Percentiles rank a stretch among this genome's conserved stretches.
Evolutionary conservation across 2,329 filamentous ascomycete species (phyloP).

Genomic region (Lachnellula subtilissima): DNA sequence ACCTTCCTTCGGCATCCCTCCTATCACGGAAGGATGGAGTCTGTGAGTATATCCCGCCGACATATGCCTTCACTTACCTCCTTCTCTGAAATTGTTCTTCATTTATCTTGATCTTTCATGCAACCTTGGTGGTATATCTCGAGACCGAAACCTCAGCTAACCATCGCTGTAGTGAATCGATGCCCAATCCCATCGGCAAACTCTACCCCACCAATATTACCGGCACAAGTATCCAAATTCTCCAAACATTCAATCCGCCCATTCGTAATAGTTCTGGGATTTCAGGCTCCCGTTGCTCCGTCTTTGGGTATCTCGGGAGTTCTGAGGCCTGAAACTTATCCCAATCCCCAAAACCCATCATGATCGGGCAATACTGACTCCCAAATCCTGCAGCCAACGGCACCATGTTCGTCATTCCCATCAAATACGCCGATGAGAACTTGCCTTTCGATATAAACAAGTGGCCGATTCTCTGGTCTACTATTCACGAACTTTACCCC

Average conservation of each 20-base stretch:
- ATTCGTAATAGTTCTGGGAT: no score
- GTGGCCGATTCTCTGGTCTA: conserved; percentile 46
- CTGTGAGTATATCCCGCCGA: not conserved
- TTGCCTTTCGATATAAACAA: conserved; percentile 16
- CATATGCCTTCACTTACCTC: no score
- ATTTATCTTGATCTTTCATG: not conserved
- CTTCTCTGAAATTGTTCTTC: not conserved
- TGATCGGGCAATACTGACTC: no score
- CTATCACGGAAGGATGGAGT: not conserved
- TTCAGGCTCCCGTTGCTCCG: no score
- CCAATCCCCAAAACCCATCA: no score
- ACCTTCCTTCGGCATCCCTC: not conserved
- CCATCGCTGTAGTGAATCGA: conserved; percentile 10
- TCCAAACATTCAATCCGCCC: no score
- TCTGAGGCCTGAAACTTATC: no score
- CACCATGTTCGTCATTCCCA: conserved; percentile 48
- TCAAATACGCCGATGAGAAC: conserved; percentile 34
- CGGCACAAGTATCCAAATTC: conserved; percentile 33
- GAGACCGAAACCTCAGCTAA: not conserved
- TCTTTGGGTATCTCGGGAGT: no score
- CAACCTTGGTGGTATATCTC: no score
- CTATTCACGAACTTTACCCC: conserved; percentile 44
- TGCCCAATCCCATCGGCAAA: conserved; percentile 45
- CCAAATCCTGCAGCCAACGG: conserved; percentile 38
- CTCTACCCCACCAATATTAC: conserved; percentile 44